A percentile compares a stretch with the other conserved stretches of the same genome.
These are phyloP conservation scores for Ephemerocybe angulata DNA, from an alignment of 768 basidiomycete genomes.

Conservation along the genomic window DNA sequence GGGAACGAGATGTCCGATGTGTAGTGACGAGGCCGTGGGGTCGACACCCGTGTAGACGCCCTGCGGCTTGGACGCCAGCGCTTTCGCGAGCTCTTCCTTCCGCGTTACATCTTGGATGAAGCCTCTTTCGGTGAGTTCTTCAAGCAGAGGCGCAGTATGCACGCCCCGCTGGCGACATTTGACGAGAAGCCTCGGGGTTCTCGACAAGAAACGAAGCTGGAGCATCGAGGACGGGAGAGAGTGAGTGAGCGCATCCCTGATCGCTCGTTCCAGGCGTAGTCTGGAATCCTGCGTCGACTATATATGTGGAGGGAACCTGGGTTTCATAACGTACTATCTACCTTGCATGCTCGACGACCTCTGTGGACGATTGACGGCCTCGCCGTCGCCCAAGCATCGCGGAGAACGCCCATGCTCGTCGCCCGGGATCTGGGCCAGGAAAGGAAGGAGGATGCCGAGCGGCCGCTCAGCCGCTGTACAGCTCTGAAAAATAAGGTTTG, in stretches of 20 bases:
- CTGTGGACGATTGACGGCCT: background rate
- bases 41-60: slow-evolving; percentile 88
- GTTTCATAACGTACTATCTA: slow-evolving; percentile 1
- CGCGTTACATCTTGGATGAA: slow-evolving; percentile 48
- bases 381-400: background rate
- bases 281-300: background rate
- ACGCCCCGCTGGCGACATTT: background rate
- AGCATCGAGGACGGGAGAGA: slow-evolving; percentile 8
- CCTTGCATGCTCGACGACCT: no score
- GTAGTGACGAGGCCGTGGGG: slow-evolving; percentile 85
- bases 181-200: background rate
- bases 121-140: slow-evolving; percentile 43
- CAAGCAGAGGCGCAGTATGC: slow-evolving; percentile 27
- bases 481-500: slow-evolving; percentile 47
- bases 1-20: slow-evolving; percentile 92
- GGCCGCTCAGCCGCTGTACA: slow-evolving; percentile 20
- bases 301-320: background rate
- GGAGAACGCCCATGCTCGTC: background rate
- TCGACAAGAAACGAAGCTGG: slow-evolving; percentile 9
- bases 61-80: slow-evolving; percentile 37
- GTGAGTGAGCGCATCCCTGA: background rate
- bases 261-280: slow-evolving; percentile 4
- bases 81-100: slow-evolving; percentile 36
- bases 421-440: background rate
- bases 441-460: slow-evolving; percentile 3